Base-by-base conservation (phyloP, 1,284 basidiomycete genomes). In the Dichomitus squalens region DNA sequence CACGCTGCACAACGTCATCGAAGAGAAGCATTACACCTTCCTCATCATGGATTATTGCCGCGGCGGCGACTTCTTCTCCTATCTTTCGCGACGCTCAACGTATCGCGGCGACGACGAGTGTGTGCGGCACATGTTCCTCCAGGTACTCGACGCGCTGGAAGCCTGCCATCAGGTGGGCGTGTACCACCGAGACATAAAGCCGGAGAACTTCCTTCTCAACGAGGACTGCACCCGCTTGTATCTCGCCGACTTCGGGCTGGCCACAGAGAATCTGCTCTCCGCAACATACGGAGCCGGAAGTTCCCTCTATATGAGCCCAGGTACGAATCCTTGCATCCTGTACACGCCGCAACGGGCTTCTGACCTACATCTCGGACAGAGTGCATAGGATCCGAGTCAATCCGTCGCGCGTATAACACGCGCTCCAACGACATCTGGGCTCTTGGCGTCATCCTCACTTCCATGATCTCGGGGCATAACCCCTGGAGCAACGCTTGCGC, bases 391-490 rank as follows among this genome's bases (percentile, higher is more conserved):
- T 29, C 23, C 2, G 51, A 66, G 31, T 47, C 52, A 2, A 36
- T 51, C 0, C 56, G 47, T 3, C 44, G 46, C 0, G 36, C 63
- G 7, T 72, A 71, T 55, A 63, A 64, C 41, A 63, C 66, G 0
- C 55, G 64, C 9, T 53, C 61, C 4, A 70, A 72, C 60, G 70
- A 72, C 53, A 55, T 72, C 31, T 72, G 70, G 70, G 63, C 70
- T 5, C 60, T 72, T 11, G 70, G 70, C 20, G 63, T 71, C 46
- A 68, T 72, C 57, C 60, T 72, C 43, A 64, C 66, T 48, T 96
- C 95, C 74, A 84, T 98, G 75, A 88, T 93, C 35, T 90, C 91
- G 57, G 91, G 92, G n/a, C 85, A 90, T 41, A 94, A 93, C 70
- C 95, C 94, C 2, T 98, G 96, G 96, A 84, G 85, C 60, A 79